These are phyloP conservation scores for Colletotrichum costaricense DNA, from an alignment of 2,329 filamentous ascomycete species.

Conservation along the genomic window DNA sequence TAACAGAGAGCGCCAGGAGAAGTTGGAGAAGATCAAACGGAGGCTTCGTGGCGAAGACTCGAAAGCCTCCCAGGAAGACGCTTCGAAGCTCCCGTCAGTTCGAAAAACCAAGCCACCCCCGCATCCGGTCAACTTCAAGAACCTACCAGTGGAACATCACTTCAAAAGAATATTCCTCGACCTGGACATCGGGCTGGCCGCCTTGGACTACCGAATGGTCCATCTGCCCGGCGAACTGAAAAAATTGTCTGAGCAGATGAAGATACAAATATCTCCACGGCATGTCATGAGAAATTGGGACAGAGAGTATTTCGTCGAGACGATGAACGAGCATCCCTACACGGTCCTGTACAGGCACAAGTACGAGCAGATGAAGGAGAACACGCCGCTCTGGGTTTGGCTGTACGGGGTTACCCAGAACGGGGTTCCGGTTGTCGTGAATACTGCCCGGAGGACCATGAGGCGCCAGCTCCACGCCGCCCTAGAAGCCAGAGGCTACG, in stretches of 20 bases:
- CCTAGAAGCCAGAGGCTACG: constrained; percentile 18
- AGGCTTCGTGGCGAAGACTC: neutral
- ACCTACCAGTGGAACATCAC: neutral
- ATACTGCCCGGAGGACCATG: neutral
- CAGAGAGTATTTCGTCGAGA: neutral
- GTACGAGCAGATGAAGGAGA: constrained; percentile 19
- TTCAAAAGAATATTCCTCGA: neutral
- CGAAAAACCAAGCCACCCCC: neutral
- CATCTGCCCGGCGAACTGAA: neutral
- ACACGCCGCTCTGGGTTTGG: constrained; percentile 13
- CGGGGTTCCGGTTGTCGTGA: neutral
- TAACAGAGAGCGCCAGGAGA: neutral
- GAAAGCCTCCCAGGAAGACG: neutral
- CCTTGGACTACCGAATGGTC: neutral
- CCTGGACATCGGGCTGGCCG: constrained; percentile 3
- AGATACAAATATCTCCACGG: neutral
- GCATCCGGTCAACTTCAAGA: neutral
- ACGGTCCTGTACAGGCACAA: neutral
- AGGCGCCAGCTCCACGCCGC: constrained; percentile 6
- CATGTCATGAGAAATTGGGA: constrained; percentile 17
- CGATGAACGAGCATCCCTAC: neutral
- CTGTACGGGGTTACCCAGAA: neutral
- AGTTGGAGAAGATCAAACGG: neutral
- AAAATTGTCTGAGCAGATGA: neutral
- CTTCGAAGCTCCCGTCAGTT: neutral